Evolutionary conservation across 768 basidiomycete species (phyloP).

Genomic region (Chlorophyllum brunneum): DNA sequence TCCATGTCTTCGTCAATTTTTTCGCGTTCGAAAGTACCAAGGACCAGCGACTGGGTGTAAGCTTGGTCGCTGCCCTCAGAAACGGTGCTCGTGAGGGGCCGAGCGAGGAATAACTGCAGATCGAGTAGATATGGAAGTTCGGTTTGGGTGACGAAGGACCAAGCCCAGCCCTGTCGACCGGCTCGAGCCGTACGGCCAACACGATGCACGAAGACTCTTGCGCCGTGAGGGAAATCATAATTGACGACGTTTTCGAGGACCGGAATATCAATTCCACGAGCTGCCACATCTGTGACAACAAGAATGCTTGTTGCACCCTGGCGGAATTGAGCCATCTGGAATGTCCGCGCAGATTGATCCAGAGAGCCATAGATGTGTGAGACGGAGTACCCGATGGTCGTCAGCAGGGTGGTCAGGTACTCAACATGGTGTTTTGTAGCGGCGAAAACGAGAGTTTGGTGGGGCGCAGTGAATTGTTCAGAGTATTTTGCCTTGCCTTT

Average conservation of each 20-base stretch:
- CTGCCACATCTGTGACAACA: slow-evolving; percentile 97
- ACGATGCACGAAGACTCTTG: slow-evolving; percentile 92
- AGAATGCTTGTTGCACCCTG: slow-evolving; percentile 74
- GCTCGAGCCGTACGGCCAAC: slow-evolving; percentile 97
- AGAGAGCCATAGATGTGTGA: slow-evolving; percentile 96
- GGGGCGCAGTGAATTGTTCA: slow-evolving; percentile 57
- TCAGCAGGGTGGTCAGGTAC: slow-evolving; percentile 78
- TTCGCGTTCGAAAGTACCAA: slow-evolving; percentile 82
- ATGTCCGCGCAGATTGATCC: slow-evolving; percentile 84
- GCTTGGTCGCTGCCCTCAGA: slow-evolving; percentile 48
- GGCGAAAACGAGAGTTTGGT: slow-evolving; percentile 92
- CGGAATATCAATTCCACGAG: slow-evolving; percentile 97
- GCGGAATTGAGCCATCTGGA: slow-evolving; percentile 90
- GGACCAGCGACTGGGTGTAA: slow-evolving; percentile 69
- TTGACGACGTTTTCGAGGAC: slow-evolving; percentile 95
- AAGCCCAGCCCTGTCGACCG: slow-evolving; percentile 93
- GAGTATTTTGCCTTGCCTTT: slow-evolving; percentile 51
- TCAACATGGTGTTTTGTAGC: slow-evolving; percentile 99
- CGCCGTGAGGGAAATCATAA: slow-evolving; percentile 95
- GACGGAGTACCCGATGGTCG: slow-evolving; percentile 78
- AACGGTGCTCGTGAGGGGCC: slow-evolving; percentile 62
- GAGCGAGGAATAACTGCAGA: slow-evolving; percentile 86
- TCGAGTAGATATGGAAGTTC: slow-evolving; percentile 92
- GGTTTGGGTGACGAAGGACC: slow-evolving; percentile 83
- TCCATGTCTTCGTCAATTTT: slow-evolving; percentile 82